Base-by-base conservation (phyloP, 345 rosid genomes). In the Moricandia moricandioides region DNA sequence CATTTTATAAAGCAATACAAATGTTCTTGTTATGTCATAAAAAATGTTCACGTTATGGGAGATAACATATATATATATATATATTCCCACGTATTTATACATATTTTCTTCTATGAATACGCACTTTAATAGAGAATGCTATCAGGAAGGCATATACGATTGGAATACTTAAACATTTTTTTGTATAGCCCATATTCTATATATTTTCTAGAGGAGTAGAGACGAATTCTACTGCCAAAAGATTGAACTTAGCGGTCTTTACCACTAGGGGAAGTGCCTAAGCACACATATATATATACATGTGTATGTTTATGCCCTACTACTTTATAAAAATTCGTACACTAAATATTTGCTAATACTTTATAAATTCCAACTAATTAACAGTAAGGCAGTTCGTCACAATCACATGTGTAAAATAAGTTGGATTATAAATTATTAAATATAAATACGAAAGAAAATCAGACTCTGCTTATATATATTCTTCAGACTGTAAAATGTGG, bases 401-500 rank as follows among this genome's bases (percentile, higher is more conserved):
- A 62, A 52, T 54, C 74, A 62, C 60, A 75, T 75, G 37, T 12
- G n/a, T 1, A 47, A 39, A 47, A 47, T 14, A 6, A 47, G 52
- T 47, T 47, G 52, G 8, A n/a, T 47, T 47, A 47, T 47, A 47
- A n/a, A 47, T 47, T 47, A 47, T 47, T 47, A 47, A 47, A 47
- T 47, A 47, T 51, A 68, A 16, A 35, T 31, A 43, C n/a, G 66
- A 30, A 56, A 31, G 47, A 57, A 63, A 70, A 45, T 10, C 43
- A 64, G 24, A 59, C 61, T 13, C 10, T 77, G 75, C 24, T 33
- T 78, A 58, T 59, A 65, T 78, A 58, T 59, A 65, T 65, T 78
- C 66, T 45, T 70, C 21, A 24, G 71, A 69, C 60, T 63, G 64
- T 21, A 62, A 29, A 69, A 64, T 70, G 71, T 57, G 76, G 80